phyloP scores from a whole-genome alignment of 192 early-diverging fungal species.

The Backusella tarrabulga region DNA sequence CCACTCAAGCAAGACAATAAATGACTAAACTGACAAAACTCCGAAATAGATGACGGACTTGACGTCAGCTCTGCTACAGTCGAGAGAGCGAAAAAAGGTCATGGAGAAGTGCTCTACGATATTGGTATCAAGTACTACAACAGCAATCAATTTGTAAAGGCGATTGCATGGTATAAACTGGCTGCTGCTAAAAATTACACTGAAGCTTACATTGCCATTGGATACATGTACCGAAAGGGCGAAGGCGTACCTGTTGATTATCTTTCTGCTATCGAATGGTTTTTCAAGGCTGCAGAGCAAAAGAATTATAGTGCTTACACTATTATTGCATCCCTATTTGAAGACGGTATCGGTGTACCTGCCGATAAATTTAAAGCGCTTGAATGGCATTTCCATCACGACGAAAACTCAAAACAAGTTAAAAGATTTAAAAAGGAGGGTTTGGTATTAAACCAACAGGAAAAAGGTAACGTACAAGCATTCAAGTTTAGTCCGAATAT shows the following conservation, averaged over 20 bases:
- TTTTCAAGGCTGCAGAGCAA: background rate
- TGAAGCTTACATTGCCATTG: background rate
- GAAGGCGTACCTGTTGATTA: conserved; percentile 2
- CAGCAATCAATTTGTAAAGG: background rate
- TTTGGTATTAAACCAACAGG: background rate
- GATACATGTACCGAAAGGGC: background rate
- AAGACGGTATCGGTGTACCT: background rate
- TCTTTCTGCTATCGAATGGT: background rate
- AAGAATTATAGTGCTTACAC: background rate
- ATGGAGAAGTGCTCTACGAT: background rate
- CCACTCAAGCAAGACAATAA: background rate
- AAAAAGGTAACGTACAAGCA: background rate
- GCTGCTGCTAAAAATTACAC: background rate
- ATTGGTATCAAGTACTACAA: background rate
- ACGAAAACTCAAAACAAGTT: background rate
- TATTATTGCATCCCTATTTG: background rate
- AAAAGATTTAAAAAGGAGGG: conserved; percentile 3
- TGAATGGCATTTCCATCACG: background rate
- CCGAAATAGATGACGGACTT: background rate
- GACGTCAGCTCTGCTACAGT: background rate
- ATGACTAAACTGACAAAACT: background rate
- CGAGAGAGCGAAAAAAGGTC: background rate
- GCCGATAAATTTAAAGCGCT: background rate
- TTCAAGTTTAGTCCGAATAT: background rate
- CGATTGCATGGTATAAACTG: background rate